Evolutionary conservation across 192 early-diverging fungal genomes (phyloP), one percentile per base, ranked within the genome.

Genomic region (Cetraspora pellucida): DNA sequence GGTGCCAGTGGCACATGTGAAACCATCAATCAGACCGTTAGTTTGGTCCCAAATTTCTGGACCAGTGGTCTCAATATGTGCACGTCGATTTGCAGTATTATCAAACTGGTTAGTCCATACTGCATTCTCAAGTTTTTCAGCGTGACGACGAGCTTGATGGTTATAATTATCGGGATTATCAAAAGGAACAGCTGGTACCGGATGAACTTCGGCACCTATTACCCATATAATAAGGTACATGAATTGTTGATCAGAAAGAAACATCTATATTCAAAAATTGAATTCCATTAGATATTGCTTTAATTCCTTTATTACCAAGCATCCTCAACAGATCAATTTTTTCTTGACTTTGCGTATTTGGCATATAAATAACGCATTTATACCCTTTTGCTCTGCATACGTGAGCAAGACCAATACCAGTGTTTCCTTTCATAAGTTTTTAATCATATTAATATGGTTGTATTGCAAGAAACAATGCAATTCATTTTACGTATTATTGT

Each of bases 81-180:
- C 95, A 63, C 88, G 93, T 27, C 93, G 87, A 80, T 98, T 98
- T 47, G 94, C 95, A 13, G 82, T 85, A 82, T 96, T 97, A 80
- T 98, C 96, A 77, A 98, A 98, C 78, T 98, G 96, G 81, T 98
- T 95, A 10, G 96, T 96, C 95, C 95, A 98, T 25, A 95, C 95
- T 16, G 94, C 95, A 79, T 96, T 96, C 16, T 87, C 79, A 16
- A 93, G 74, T 0, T 84, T 79, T 74, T 93, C 89, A n/a, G 96
- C 96, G 79, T 89, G 91, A 31, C 93, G 86, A 64, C 81, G 83
- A 17, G 95, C 96, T 78, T 97, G 94, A 80, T 97, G 95, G 84
- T 97, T 98, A 85, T 96, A 98, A 85, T 98, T 97, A 52, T 90
- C 81, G 1, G 96, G 93, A 79, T 98, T 91, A 27, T 95, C 94